phyloP scores from a whole-genome alignment of 192 early-diverging fungal genomes.

The Coemansia sp. region DNA sequence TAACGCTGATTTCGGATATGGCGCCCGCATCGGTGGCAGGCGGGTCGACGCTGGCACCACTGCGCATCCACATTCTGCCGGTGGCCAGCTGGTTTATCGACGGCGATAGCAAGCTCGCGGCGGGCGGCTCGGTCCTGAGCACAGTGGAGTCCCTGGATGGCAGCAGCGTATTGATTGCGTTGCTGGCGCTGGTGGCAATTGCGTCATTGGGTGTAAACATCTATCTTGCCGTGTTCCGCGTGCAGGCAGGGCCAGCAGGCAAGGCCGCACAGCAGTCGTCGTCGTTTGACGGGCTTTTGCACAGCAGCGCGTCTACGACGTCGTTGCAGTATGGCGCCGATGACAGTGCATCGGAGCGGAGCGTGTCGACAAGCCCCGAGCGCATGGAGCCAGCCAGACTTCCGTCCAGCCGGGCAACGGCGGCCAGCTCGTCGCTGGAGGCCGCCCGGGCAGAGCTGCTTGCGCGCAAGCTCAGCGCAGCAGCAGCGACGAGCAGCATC shows the following conservation, averaged over 20 bases:
- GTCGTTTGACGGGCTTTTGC: conserved; percentile 20
- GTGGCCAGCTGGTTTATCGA: conserved; percentile 20
- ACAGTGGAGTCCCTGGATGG: conserved; percentile 14
- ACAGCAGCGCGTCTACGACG: conserved; percentile 2
- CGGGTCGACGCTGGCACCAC: neutral
- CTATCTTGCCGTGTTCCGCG: conserved; percentile 29
- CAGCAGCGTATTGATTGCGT: conserved; percentile 32
- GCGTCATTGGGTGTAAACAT: conserved; percentile 44
- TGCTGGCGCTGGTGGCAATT: conserved; percentile 31
- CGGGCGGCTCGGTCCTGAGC: neutral
- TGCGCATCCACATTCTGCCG: conserved; percentile 33
- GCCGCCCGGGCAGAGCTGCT: conserved; percentile 26
- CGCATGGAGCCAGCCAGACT: neutral
- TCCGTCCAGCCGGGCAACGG: neutral
- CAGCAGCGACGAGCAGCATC: neutral
- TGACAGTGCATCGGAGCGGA: conserved; percentile 2
- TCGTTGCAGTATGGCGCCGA: conserved; percentile 19
- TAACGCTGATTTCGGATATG: conserved; percentile 13
- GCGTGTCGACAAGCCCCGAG: neutral
- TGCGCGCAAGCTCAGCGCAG: conserved; percentile 9
- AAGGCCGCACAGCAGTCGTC: neutral
- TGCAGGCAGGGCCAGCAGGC: neutral
- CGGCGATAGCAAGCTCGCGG: neutral
- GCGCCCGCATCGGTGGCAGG: neutral
- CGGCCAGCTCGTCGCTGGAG: conserved; percentile 18